Base-by-base conservation (phyloP, 2,329 filamentous ascomycete species). In the Trichoderma cornu-damae region DNA sequence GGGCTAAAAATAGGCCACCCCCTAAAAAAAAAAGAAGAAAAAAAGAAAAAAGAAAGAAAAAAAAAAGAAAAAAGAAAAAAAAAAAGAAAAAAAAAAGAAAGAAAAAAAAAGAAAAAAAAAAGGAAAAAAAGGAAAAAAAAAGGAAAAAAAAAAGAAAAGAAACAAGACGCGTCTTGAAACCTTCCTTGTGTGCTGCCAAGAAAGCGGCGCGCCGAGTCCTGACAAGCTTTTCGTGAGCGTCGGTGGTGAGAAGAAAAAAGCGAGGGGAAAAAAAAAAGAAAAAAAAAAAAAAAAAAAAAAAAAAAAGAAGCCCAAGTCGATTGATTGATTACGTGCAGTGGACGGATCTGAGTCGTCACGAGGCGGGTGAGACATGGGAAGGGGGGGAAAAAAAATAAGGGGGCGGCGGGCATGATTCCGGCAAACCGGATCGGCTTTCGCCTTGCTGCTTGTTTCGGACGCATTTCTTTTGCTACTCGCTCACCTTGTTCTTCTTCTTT, bases 311-410 rank as follows among this genome's bases (percentile, higher is more conserved):
- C n/a, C n/a, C n/a, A n/a, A n/a, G n/a, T n/a, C n/a, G n/a, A n/a
- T n/a, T n/a, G n/a, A n/a, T 28, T n/a, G 12, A 54, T 35, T 16
- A 44, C 51, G 26, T 37, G 51, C 51, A 54, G 51, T n/a, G 14
- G 38, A 22, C 40, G 40, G 30, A 54, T 54, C 51, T 54, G 51
- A 54, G 51, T 54, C 51, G 40, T 54, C 40, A 46, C 51, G 51
- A 54, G 51, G 51, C 51, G 51, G 51, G 51, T 46, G 51, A 54
- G 51, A 54, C 51, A 54, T 18, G 40, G 18, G 11, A 26, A 32
- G 20, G 38, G 12, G 34, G 20, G 14, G 30, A 53, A 34, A 20
- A 14, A 18, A 54, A 54, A 28, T 16, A 12, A 42, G 12, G 14
- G 16, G 32, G 6, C 9, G 20, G 30, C 14, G 16, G 16, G 52